phyloP scores from a whole-genome alignment of 1,139 yeast genomes.

The Debaryomyces udenii region DNA sequence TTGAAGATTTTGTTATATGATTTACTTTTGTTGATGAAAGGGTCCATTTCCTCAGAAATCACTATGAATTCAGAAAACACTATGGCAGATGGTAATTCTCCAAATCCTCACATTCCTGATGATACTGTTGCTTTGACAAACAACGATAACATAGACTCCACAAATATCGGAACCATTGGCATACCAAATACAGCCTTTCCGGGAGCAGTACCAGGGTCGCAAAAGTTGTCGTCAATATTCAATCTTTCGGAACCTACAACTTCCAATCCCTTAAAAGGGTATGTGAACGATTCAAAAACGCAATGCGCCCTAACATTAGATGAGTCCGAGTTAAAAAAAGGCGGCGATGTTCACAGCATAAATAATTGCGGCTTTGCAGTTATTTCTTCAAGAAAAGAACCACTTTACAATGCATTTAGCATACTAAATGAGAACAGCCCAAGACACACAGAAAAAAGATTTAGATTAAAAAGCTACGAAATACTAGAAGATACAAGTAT shows the following conservation, averaged over 20 bases:
- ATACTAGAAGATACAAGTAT: slow-evolving; percentile 69
- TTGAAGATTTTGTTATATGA: slow-evolving; percentile 65
- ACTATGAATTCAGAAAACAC: slow-evolving; percentile 18
- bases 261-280: slow-evolving; percentile 29
- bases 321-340: slow-evolving; percentile 33
- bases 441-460: slow-evolving; percentile 17
- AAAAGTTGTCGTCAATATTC: slow-evolving; percentile 25
- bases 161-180: not conserved
- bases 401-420: slow-evolving; percentile 28
- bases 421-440: slow-evolving; percentile 15
- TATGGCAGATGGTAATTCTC: slow-evolving; percentile 18
- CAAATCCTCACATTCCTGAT: slow-evolving; percentile 11
- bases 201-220: not conserved
- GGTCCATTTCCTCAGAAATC: slow-evolving; percentile 29
- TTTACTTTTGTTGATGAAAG: slow-evolving; percentile 58
- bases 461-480: slow-evolving; percentile 55
- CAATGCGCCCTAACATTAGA: slow-evolving; percentile 36
- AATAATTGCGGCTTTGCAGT: slow-evolving; percentile 33
- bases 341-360: slow-evolving; percentile 38
- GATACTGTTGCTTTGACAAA: slow-evolving; percentile 9
- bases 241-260: slow-evolving; percentile 39
- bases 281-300: slow-evolving; percentile 24
- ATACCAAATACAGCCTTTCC: slow-evolving; percentile 1
- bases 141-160: slow-evolving; percentile 7
- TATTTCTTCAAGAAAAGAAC: slow-evolving; percentile 19